Base-by-base conservation (phyloP, 345 rosid species). In the Camelina sativa region DNA sequence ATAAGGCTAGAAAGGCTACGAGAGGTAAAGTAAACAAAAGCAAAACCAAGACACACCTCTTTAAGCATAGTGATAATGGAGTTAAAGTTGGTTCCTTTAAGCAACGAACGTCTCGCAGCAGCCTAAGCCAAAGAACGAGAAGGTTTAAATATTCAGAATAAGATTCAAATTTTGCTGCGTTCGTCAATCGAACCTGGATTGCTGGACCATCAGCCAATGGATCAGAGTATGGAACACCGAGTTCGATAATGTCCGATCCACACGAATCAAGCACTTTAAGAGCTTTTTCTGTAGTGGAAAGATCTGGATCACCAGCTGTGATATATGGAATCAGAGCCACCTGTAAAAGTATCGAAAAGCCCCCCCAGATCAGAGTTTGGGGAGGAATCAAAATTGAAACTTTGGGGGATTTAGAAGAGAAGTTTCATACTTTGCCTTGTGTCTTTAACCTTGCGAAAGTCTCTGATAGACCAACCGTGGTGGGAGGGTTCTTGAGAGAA, bases 251-350 rank as follows among this genome's bases (percentile, higher is more conserved):
- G 83, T 95, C 96, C 0, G 81, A 88, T 22, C 98, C 91, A 72
- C 96, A 89, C 0, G 88, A 76, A 43, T 90, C 90, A 53, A 90
- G 88, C 76, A 95, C 80, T 84, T 90, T 89, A 55, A 88, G 80
- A 70, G 99, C 94, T 77, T 89, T 84, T 1, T 93, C 96, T 12
- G 97, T 88, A 20, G 97, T 90, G n/a, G 91, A 83, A 81, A 95
- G 94, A 83, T 95, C 97, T 66, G 99, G 98, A 76, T 92, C 97
- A 68, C 98, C 99, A 22, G 97, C 99, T 23, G 99, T 95, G 68
- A 92, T 95, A 85, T 85, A 89, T 9, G 97, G 96, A 72, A 92
- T 86, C 40, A 90, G 62, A 60, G 97, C 98, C 74, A 95, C 91
- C 99, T 91, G 50, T 1, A 12, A 23, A 41, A 34, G 23, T 19